phyloP scores from a whole-genome alignment of 83 land plant species.

The Thuja plicata region DNA sequence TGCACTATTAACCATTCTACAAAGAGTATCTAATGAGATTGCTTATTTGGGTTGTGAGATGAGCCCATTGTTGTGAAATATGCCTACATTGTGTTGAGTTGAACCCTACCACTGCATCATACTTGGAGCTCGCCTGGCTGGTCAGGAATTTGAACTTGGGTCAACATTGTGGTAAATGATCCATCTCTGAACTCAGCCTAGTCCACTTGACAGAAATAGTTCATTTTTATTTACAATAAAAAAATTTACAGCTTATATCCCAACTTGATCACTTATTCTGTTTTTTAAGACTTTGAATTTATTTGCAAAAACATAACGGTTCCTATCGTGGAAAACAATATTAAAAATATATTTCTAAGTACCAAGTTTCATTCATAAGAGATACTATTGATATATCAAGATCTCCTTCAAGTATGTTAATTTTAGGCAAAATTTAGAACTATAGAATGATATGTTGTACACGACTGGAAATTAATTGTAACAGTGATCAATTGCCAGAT shows the following conservation, averaged over 20 bases:
- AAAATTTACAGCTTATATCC: background rate
- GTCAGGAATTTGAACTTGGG: too few relatives aligned
- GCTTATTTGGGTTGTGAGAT: too few relatives aligned
- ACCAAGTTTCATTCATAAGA: too few relatives aligned
- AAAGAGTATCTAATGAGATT: too few relatives aligned
- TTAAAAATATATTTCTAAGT: background rate
- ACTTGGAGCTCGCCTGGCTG: too few relatives aligned
- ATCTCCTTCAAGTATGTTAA: background rate
- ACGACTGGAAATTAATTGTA: background rate
- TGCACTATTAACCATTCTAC: too few relatives aligned
- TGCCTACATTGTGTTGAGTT: too few relatives aligned
- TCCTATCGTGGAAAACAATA: background rate
- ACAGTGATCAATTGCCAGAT: background rate
- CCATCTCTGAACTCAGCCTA: too few relatives aligned
- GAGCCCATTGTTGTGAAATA: too few relatives aligned
- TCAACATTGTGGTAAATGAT: too few relatives aligned
- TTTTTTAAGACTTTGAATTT: background rate
- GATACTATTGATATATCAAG: background rate
- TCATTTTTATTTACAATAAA: background rate
- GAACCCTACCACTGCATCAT: too few relatives aligned
- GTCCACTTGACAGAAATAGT: background rate
- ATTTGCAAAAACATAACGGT: background rate
- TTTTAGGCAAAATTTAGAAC: background rate
- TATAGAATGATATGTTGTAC: background rate
- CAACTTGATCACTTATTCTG: background rate